Percentiles rank a stretch among this genome's conserved stretches.
Evolutionary conservation across 805 yeast species (phyloP).

Genomic region (Saccharomycopsis olivae): DNA sequence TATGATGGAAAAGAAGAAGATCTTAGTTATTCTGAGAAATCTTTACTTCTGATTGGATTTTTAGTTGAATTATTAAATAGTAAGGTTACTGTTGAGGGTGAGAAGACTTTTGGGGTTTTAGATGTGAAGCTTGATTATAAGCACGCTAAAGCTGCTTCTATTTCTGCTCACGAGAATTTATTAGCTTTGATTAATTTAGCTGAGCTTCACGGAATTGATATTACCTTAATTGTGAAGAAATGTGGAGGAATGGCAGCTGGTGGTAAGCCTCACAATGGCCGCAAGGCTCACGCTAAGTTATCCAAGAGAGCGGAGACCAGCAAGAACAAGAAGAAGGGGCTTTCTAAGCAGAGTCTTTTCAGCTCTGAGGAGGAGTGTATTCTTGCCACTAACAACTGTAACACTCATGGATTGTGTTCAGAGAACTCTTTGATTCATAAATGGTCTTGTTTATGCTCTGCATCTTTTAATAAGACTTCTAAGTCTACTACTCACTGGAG

Average conservation of each 20-base stretch:
- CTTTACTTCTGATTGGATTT: constrained; percentile 3
- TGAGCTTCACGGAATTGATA: constrained; percentile 8
- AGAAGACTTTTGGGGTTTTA: constrained; percentile 6
- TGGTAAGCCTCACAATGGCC: not conserved
- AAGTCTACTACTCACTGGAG: constrained; percentile 43
- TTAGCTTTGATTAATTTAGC: constrained; percentile 9
- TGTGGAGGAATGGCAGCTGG: not conserved
- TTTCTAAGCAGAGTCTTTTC: no score
- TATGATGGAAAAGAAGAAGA: not conserved
- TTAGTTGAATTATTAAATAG: not conserved
- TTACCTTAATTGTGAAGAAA: constrained; percentile 10
- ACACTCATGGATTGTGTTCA: constrained; percentile 43
- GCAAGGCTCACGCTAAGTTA: not conserved
- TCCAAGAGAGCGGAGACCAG: no score
- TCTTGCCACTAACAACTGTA: constrained; percentile 37
- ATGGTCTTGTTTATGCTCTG: constrained; percentile 42
- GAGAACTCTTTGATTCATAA: constrained; percentile 27
- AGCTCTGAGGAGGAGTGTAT: constrained; percentile 37
- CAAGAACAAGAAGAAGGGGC: not conserved
- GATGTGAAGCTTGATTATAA: not conserved
- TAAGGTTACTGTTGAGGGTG: not conserved
- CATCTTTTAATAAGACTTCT: constrained; percentile 32
- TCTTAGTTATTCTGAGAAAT: constrained; percentile 1
- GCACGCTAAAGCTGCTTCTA: no score
- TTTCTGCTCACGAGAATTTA: no score